A percentile compares a stretch with the other conserved stretches of the same genome.
Evolutionary conservation across 306 rosid species (phyloP).

Genomic region (Begonia fuchsioides): DNA sequence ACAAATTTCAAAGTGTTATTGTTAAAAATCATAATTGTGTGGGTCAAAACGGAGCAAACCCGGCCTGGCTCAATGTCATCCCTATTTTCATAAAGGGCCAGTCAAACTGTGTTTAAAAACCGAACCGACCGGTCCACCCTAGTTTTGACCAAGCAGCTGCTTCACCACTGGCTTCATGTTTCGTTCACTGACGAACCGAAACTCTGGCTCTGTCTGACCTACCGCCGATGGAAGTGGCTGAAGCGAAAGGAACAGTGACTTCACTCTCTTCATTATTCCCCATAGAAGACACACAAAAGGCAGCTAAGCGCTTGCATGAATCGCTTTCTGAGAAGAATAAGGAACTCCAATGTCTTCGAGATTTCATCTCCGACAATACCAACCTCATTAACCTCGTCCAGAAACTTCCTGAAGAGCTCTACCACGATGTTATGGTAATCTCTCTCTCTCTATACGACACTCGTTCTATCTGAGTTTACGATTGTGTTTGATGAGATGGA

Average conservation of each 20-base stretch:
- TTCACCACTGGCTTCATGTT: too few species aligned
- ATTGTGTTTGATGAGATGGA: background rate
- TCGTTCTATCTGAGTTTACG: background rate
- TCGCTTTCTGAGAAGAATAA: slow-evolving; percentile 27
- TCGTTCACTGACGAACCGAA: too few species aligned
- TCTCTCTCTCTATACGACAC: background rate
- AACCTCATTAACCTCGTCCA: slow-evolving; percentile 56
- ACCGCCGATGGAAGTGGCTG: slow-evolving; percentile 10
- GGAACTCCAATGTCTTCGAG: slow-evolving; percentile 34
- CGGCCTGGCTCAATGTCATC: too few species aligned
- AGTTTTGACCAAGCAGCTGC: too few species aligned
- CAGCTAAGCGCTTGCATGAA: slow-evolving; percentile 38
- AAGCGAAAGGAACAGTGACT: slow-evolving; percentile 42
- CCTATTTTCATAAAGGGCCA: too few species aligned
- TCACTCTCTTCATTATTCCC: slow-evolving; percentile 47
- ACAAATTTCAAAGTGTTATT: too few species aligned
- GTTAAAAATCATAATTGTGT: too few species aligned
- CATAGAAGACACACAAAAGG: slow-evolving; percentile 44
- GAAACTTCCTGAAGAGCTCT: slow-evolving; percentile 63
- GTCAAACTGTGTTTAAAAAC: too few species aligned
- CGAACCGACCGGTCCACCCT: too few species aligned
- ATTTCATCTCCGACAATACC: slow-evolving; percentile 50
- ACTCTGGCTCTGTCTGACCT: too few species aligned
- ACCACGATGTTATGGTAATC: slow-evolving; percentile 65
- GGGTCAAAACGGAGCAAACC: too few species aligned